Evolutionary conservation across 257 asterid species (phyloP), one percentile per base, ranked within the genome.

Genomic region (Ilex aquifolium): DNA sequence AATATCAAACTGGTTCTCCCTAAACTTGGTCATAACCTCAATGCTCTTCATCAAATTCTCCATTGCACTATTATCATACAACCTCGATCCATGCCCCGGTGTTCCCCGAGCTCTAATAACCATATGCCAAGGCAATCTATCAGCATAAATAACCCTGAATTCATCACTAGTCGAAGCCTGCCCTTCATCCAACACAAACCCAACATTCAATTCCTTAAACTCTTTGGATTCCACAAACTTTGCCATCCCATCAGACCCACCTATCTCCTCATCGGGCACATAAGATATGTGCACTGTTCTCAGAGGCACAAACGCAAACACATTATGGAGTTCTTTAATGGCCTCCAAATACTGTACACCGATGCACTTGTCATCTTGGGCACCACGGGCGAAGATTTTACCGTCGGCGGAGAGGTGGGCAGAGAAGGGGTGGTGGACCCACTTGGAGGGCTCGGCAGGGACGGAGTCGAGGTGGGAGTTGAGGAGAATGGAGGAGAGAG

Each of bases 381-480:
- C 87, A 2, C 99, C 99, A 4, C 97, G 96, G 32, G 91, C 96
- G 69, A 74, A 87, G 55, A 89, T 89, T 62, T 70, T 77, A 8
- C 99, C 99, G 15, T 73, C 80, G 1, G 62, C 16, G 30, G 95
- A 31, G 32, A 65, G 32, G 66, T 85, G 79, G 61, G 96, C 97
- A 17, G 83, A 75, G 80, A 92, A 87, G 31, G 99, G 99, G 31
- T 79, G 61, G 84, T 83, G 81, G 54, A 74, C 65, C 97, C 97
- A 92, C 76, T 89, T 89, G 56, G 84, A 56, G 30, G 85, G 85
- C 64, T 92, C 99, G 57, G 93, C 90, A 17, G 97, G 99, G 76
- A 89, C 96, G 44, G 97, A 92, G 17, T 92, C 99, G 46, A 87
- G 85, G 79, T 92, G 99, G 62, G 97, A 89, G 62, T 92, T 89